phyloP scores from a whole-genome alignment of 192 early-diverging fungal species.

The Linnemannia zychae region DNA sequence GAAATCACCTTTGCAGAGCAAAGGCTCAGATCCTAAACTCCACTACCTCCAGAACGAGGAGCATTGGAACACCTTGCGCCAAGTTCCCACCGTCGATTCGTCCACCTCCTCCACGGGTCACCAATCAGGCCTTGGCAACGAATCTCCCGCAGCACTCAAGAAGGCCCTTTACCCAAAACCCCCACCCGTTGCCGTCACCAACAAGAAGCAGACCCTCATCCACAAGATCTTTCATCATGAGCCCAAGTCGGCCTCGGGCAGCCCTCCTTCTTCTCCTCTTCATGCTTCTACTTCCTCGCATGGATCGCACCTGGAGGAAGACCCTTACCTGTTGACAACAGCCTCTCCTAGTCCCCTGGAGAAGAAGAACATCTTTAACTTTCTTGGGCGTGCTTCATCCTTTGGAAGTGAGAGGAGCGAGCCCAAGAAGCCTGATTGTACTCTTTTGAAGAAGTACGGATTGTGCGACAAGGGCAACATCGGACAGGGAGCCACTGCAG shows the following conservation, averaged over 20 bases:
- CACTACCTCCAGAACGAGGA: conserved; percentile 26
- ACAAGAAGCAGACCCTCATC: conserved; percentile 48
- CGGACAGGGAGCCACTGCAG: conserved; percentile 92
- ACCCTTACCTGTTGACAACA: conserved; percentile 32
- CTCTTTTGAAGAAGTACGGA: conserved; percentile 87
- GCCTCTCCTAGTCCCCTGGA: conserved; percentile 31
- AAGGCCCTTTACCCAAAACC: conserved; percentile 22
- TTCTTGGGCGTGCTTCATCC: conserved; percentile 43
- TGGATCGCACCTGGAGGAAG: conserved; percentile 13
- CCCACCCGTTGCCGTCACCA: conserved; percentile 32
- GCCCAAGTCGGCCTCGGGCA: conserved; percentile 11
- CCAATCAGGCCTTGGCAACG: neutral
- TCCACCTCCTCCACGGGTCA: conserved; percentile 14
- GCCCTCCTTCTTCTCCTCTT: conserved; percentile 34
- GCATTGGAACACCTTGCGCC: conserved; percentile 37
- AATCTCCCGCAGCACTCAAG: conserved; percentile 17
- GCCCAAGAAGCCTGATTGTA: conserved; percentile 39
- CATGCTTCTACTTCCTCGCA: neutral
- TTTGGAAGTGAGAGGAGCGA: conserved; percentile 36
- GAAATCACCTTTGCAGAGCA: conserved; percentile 19
- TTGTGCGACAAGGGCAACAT: conserved; percentile 80
- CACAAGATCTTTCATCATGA: conserved; percentile 56
- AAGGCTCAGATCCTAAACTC: neutral
- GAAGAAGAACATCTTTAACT: conserved; percentile 52
- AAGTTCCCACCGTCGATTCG: conserved; percentile 29